Evolutionary conservation across 2,329 filamentous ascomycete species (phyloP), one percentile per base, ranked within the genome.

Genomic region (Penicillium aurantiogriseum): DNA sequence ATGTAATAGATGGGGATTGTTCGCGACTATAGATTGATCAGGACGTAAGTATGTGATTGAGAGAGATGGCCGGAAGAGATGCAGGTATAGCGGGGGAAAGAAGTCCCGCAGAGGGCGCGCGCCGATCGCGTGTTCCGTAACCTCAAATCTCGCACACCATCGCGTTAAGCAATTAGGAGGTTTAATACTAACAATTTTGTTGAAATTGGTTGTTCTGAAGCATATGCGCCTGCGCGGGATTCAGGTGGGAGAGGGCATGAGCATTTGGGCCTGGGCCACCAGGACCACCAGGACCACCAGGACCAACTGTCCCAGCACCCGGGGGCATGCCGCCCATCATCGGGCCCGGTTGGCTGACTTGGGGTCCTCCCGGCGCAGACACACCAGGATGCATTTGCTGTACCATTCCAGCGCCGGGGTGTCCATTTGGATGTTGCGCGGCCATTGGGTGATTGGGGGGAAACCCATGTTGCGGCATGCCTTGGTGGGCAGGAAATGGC

Each of bases 291-390:
- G 23, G 23, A 27, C 76, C 76, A n/a, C 75, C 77, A 58, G 78
- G 77, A 35, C 79, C 79, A 60, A 79, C 78, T 33, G 79, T 82
- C 58, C 80, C 80, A 57, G 79, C 78, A 53, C 83, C 83, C 48
- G 82, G 83, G 63, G 84, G 83, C 84, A 88, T 86, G 50, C 81
- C 83, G 36, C 68, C 78, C 79, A 87, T 85, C 83, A 87, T 86
- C 25, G 83, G 83, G n/a, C 81, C 82, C 47, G 82, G 79, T 69
- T 87, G 85, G 61, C 77, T 84, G 55, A 84, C 84, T 61, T 85
- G 83, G 49, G 84, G 83, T 25, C 79, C 83, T 61, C 79, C 79
- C 27, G 83, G 82, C 31, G 79, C 82, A 52, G 85, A 85, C 38
- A 85, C 84, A 54, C 83, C 83, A 51, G 82, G 83, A 64, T 85